Base-by-base conservation (phyloP, 2,329 filamentous ascomycete species). In the Ceratocystis variospora region DNA sequence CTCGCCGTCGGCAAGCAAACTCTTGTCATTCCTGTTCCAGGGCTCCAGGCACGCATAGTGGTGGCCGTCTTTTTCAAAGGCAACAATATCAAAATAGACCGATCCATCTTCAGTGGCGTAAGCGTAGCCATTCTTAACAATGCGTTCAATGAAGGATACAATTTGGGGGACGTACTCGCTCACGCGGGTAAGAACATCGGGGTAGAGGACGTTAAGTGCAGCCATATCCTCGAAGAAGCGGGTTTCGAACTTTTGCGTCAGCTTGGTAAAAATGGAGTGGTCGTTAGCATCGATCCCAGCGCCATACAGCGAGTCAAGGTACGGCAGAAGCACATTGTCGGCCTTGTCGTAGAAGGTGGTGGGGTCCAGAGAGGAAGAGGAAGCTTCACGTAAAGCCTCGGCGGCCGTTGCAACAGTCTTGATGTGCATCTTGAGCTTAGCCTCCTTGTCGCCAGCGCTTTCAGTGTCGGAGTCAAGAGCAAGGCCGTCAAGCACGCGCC, bases 111-210 rank as follows among this genome's bases (percentile, higher is more conserved):
- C 77, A 71, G 84, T 81, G 25, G 64, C 67, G 70, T 97, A 97
- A 1, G 87, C 93, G 71, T 92, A 96, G 0, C 89, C 88, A 73
- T 96, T 96, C 63, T 87, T 78, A 25, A 95, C 84, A 66, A 96
- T 89, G 70, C 83, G 85, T 72, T 93, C 83, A 0, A 96, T 90
- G 69, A 96, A 96, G 8, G 82, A 79, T 59, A 89, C 90, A 72
- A 97, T 96, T 72, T 96, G 86, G 0, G 87, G 86, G 3, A 93
- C 88, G 71, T 94, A 96, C 72, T 96, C 90, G 0, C 91, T 96
- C n/a, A 96, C 93, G 66, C 92, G 81, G 0, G 91, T 96, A 31
- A 96, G 79, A 44, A 88, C 83, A 71, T 95, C 88, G 0, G 93
- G 91, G 25, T 86, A 81, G 48, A 93, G 79, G 10, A 96, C 90